Conservation (phyloP, 192 early-diverging fungal species). For the Coemansia reversa region DNA sequence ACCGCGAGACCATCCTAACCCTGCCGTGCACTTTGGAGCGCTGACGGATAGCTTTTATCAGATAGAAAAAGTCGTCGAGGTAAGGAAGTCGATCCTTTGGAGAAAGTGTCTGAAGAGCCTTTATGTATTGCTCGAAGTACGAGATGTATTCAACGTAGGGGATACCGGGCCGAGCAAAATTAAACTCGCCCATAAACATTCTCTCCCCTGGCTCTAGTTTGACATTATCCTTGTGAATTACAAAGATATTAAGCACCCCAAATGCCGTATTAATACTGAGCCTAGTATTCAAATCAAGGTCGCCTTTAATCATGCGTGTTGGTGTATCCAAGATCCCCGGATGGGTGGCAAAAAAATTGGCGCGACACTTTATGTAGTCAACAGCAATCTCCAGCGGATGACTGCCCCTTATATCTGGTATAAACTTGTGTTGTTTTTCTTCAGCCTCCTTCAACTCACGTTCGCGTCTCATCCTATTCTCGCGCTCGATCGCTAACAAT, state of each 20-base stretch:
- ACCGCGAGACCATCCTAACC: constrained; percentile 4
- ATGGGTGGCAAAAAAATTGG: constrained; percentile 17
- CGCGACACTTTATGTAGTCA: constrained; percentile 12
- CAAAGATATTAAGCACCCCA: constrained; percentile 16
- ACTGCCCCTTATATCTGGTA: constrained; percentile 6
- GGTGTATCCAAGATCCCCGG: constrained; percentile 26
- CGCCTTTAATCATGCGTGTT: constrained; percentile 18
- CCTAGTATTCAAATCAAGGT: not conserved
- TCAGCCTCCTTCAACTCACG: not conserved
- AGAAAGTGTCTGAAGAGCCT: constrained; percentile 15
- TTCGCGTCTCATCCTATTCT: not conserved
- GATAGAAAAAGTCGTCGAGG: constrained; percentile 38
- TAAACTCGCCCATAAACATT: constrained; percentile 27
- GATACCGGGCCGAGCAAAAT: constrained; percentile 14
- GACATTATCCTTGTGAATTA: constrained; percentile 1
- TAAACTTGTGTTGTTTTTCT: not conserved
- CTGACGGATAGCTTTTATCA: constrained; percentile 49
- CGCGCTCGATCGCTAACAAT: constrained; percentile 9
- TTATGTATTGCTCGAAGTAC: constrained; percentile 25
- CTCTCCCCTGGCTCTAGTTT: not conserved
- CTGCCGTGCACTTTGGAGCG: constrained; percentile 19
- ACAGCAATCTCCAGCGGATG: constrained; percentile 22
- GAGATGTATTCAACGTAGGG: constrained; percentile 12
- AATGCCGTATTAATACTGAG: constrained; percentile 12
- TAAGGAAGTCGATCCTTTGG: not conserved